A percentile compares a stretch with the other conserved stretches of the same genome.
Evolutionary conservation across 352 stramenopile species (phyloP).

Genomic region (Phytophthora nicotianae): DNA sequence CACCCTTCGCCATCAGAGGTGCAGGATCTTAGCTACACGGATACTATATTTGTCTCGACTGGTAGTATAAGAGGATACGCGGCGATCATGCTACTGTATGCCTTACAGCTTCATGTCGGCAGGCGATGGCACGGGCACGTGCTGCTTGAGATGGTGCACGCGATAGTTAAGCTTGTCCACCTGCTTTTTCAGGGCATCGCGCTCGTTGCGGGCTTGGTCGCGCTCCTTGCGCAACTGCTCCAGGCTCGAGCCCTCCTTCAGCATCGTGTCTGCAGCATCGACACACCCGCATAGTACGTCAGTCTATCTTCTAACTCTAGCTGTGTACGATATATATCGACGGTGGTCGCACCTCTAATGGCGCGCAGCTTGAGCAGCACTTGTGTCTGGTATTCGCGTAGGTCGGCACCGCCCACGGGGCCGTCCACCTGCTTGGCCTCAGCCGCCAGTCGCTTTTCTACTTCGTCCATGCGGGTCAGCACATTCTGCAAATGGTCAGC

Average conservation of each 20-base stretch:
- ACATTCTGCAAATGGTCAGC: conserved; percentile 42
- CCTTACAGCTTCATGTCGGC: conserved; percentile 30
- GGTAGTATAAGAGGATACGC: conserved; percentile 13
- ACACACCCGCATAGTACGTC: background rate
- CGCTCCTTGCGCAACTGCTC: conserved; percentile 69
- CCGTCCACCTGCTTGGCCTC: conserved; percentile 50
- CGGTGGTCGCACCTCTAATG: conserved; percentile 46
- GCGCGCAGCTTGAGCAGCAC: conserved; percentile 63
- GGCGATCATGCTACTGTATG: background rate
- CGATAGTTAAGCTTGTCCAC: conserved; percentile 84
- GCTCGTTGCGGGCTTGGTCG: conserved; percentile 59
- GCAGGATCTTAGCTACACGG: too few relatives aligned
- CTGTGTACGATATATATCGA: background rate
- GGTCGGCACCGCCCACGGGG: conserved; percentile 61
- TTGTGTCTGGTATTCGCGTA: conserved; percentile 73
- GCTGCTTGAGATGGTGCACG: conserved; percentile 75
- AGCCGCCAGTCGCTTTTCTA: conserved; percentile 50
- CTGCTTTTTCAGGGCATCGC: conserved; percentile 69
- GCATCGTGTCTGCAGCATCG: conserved; percentile 58
- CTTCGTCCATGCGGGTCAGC: conserved; percentile 47
- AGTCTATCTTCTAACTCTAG: background rate
- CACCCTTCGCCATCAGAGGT: too few relatives aligned
- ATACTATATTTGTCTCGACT: too few relatives aligned
- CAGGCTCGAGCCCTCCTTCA: conserved; percentile 61
- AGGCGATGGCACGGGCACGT: conserved; percentile 51